Evolutionary conservation across 805 yeast species (phyloP), one percentile per base, ranked within the genome.

Genomic region (Zygosaccharomyces lentus): DNA sequence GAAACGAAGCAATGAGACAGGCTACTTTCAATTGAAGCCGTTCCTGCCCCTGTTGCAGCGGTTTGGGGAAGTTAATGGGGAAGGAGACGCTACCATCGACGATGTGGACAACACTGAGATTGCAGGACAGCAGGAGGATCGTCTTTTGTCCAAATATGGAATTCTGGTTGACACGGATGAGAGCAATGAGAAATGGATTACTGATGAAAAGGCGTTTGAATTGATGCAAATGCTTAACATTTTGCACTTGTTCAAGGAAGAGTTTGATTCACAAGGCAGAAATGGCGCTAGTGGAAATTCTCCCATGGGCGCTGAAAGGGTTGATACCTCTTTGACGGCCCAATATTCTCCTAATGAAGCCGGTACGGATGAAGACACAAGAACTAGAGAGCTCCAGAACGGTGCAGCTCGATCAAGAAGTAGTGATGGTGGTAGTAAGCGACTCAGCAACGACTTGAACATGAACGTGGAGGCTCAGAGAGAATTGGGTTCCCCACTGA

Each of bases 111-210:
- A 32, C 15, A 37, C 27, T 6, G 50, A 50, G 40, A 34, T 50
- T 44, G 43, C 29, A 5, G 43, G 29, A 6, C 51, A 48, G 27
- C 52, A 49, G 40, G 54, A 52, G 25, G 57, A 54, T 40, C 40
- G 39, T 27, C 24, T 62, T 19, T 45, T 61, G 10, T 48, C 64
- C 2, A 57, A 56, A 39, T 61, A 51, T 47, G 59, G 57, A 12
- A 48, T 62, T 12, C 43, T 55, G 17, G 60, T 60, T 10, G 64
- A 59, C 17, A 59, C 62, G 7, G 59, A 59, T 43, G 48, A 47
- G 7, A 53, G 48, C 15, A 64, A 61, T 9, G 51, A 53, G 12
- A 55, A 57, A 50, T 62, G 66, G 68, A 61, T 62, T 25, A 56
- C 62, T 8, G 45, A 52, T 4, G 62, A 55, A 6, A 61, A 62